A percentile compares a stretch with the other conserved stretches of the same genome.
Conservation (phyloP, 345 rosid species). For the Bruguiera sexangula region DNA sequence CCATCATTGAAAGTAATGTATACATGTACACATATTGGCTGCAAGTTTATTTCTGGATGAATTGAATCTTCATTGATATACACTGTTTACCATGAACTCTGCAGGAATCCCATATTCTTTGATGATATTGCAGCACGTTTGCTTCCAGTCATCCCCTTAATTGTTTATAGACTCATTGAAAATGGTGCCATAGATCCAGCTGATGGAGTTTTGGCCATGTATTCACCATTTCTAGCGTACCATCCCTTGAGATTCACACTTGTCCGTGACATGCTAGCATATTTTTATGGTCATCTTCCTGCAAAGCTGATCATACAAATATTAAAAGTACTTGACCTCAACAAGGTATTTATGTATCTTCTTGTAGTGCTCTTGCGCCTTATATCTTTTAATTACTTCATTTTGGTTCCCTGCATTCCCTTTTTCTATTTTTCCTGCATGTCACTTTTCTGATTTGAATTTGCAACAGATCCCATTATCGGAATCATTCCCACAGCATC, state of each 20-base stretch:
- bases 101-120: conserved; percentile 92
- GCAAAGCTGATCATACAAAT: conserved; percentile 69
- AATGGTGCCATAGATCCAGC: conserved; percentile 80
- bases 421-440: not conserved
- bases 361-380: not conserved
- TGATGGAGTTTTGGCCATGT: conserved; percentile 57
- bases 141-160: conserved; percentile 89
- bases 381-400: not conserved
- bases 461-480: conserved; percentile 84
- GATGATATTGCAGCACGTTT: conserved; percentile 90
- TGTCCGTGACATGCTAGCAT: conserved; percentile 96
- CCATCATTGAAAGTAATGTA: too few species aligned
- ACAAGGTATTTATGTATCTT: conserved; percentile 54
- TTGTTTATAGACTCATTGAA: conserved; percentile 90
- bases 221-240: conserved; percentile 63
- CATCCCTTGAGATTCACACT: conserved; percentile 89
- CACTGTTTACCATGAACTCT: conserved; percentile 13
- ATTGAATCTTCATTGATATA: conserved; percentile 12
- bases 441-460: conserved; percentile 6
- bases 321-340: conserved; percentile 75
- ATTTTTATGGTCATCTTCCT: conserved; percentile 90
- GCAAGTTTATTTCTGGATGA: not conserved
- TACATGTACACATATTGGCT: too few species aligned
- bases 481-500: conserved; percentile 85
- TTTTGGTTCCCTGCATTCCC: conserved; percentile 3